These are phyloP conservation scores for Beta corolliflora DNA, from an alignment of 179 eudicot genomes.

Conservation along the genomic window DNA sequence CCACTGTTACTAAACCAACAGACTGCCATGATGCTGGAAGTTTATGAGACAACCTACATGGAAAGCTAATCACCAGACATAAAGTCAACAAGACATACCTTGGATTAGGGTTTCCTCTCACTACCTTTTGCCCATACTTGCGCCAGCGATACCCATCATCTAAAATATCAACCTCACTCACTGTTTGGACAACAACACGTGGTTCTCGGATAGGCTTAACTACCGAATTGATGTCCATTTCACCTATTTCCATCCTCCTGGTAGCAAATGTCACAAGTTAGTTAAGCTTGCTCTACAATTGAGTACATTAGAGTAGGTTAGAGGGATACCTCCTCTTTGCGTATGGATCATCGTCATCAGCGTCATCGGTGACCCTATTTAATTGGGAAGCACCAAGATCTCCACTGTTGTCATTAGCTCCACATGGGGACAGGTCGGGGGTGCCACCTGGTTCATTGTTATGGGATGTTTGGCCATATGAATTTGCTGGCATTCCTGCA, in stretches of 20 bases:
- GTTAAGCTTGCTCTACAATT: conserved; percentile 19
- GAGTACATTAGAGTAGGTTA: not conserved
- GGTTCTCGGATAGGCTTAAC: conserved; percentile 68
- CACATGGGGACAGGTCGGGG: conserved; percentile 58
- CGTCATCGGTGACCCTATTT: conserved; percentile 56
- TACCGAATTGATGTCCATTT: conserved; percentile 64
- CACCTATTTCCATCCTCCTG: conserved; percentile 78
- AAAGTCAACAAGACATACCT: conserved; percentile 33
- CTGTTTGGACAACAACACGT: conserved; percentile 47
- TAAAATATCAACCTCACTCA: conserved; percentile 51
- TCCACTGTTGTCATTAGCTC: conserved; percentile 51
- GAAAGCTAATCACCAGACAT: conserved; percentile 5
- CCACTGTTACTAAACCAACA: not conserved
- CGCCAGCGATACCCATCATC: conserved; percentile 64
- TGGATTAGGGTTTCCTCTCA: conserved; percentile 57
- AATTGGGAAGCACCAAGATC: conserved; percentile 53
- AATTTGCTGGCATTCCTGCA: conserved; percentile 47
- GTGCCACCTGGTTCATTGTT: conserved; percentile 55
- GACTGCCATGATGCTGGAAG: not conserved
- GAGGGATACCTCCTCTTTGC: conserved; percentile 70
- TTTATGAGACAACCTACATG: not conserved
- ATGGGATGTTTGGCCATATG: conserved; percentile 41
- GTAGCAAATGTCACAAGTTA: conserved; percentile 21
- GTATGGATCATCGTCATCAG: conserved; percentile 74
- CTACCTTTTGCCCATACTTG: conserved; percentile 58